These are phyloP conservation scores for Sporothrix schenckii DNA, from an alignment of 2,329 filamentous ascomycete species.

Conservation along the genomic window DNA sequence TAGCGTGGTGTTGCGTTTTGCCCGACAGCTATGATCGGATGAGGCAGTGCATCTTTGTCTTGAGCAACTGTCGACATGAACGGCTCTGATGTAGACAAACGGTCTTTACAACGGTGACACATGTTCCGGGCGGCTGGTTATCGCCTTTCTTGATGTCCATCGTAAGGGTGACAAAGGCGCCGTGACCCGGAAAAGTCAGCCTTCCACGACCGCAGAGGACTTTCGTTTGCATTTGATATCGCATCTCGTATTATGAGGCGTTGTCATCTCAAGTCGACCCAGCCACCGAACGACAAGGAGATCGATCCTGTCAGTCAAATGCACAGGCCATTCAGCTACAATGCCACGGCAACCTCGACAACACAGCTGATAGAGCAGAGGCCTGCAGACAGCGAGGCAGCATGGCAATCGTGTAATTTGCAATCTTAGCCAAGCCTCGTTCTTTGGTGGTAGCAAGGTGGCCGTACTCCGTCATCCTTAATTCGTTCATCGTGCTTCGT, in stretches of 20 bases:
- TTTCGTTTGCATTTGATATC: background rate
- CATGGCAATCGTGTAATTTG: background rate
- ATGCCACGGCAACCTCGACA: background rate
- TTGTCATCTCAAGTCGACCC: background rate
- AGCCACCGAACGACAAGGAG: background rate
- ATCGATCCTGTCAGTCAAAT: background rate
- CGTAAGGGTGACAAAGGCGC: background rate
- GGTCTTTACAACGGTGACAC: background rate
- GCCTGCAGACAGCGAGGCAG: background rate
- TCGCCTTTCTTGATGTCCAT: slow-evolving; percentile 9
- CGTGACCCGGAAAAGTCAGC: background rate
- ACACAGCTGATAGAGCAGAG: background rate
- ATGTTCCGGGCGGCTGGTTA: background rate
- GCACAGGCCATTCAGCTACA: background rate
- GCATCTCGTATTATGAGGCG: background rate
- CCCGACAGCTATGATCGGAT: slow-evolving; percentile 6
- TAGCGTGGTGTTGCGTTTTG: background rate
- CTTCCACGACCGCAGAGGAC: background rate
- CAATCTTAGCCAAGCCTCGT: slow-evolving; percentile 17
- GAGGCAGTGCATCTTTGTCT: slow-evolving; percentile 20
- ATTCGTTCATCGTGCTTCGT: slow-evolving; percentile 11
- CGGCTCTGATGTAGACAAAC: background rate
- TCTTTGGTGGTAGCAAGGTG: slow-evolving; percentile 12
- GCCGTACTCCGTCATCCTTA: background rate
- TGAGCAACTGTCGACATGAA: background rate